A percentile compares a stretch with the other conserved stretches of the same genome.
phyloP scores from a whole-genome alignment of 2,329 filamentous ascomycete genomes.

The Cladosporium sp. region DNA sequence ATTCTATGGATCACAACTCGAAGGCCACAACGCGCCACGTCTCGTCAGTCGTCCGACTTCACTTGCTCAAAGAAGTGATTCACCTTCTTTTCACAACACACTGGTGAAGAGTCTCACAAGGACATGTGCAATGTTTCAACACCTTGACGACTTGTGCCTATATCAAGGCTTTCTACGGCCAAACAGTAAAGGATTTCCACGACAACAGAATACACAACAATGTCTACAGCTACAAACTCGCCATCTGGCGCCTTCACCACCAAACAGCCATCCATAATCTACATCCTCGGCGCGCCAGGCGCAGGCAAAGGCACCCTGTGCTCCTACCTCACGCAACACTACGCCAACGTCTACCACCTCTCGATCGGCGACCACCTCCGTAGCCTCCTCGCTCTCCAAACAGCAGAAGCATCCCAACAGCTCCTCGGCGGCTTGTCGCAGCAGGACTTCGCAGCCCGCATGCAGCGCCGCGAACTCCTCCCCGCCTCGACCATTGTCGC shows the following conservation, averaged over 20 bases:
- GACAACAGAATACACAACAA: background rate
- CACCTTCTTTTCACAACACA: too few species aligned
- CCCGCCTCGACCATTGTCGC: slow-evolving; percentile 9
- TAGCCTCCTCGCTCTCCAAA: background rate
- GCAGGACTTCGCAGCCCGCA: slow-evolving; percentile 5
- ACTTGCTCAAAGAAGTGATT: too few species aligned
- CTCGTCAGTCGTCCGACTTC: too few species aligned
- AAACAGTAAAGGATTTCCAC: too few species aligned
- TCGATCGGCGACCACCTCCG: slow-evolving; percentile 27
- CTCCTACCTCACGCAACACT: slow-evolving; percentile 15
- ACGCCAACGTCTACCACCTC: slow-evolving; percentile 20
- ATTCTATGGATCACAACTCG: too few species aligned
- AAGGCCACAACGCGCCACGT: too few species aligned
- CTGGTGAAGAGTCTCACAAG: too few species aligned
- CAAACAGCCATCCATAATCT: background rate
- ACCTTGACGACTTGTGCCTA: too few species aligned
- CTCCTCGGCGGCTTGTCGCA: slow-evolving; percentile 1
- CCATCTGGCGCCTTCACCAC: background rate
- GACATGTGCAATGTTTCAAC: too few species aligned
- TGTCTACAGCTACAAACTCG: background rate
- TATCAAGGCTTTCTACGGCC: too few species aligned
- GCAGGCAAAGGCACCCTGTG: slow-evolving; percentile 32
- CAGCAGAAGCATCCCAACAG: too few species aligned
- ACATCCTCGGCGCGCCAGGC: slow-evolving; percentile 25
- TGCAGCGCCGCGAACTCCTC: background rate